These are phyloP conservation scores for Fusarium dimerum DNA, from an alignment of 2,329 filamentous ascomycete species.

Conservation along the genomic window DNA sequence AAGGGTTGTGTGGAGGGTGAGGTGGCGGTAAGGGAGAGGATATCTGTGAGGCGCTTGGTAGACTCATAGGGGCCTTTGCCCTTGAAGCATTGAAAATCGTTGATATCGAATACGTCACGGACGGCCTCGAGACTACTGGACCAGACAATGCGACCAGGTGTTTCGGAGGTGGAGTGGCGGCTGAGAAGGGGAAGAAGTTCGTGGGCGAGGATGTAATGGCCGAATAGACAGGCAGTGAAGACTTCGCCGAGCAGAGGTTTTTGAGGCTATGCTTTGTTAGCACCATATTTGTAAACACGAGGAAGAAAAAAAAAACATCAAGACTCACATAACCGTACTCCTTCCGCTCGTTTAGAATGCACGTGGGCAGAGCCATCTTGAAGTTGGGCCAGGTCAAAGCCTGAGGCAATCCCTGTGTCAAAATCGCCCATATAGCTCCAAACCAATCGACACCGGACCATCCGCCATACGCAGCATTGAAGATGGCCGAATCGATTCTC, in stretches of 20 bases:
- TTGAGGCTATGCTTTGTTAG: constrained; percentile 44
- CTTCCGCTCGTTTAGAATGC: constrained; percentile 43
- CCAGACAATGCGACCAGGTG: constrained; percentile 77
- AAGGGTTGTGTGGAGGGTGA: constrained; percentile 63
- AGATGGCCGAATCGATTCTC: constrained; percentile 75
- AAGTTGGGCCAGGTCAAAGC: constrained; percentile 75
- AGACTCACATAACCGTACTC: constrained; percentile 36
- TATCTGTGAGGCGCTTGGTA: constrained; percentile 83
- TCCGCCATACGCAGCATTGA: constrained; percentile 87
- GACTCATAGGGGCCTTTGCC: constrained; percentile 74
- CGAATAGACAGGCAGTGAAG: constrained; percentile 92
- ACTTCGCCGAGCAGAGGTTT: constrained; percentile 71
- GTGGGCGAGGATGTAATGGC: constrained; percentile 88
- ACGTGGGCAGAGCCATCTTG: constrained; percentile 62
- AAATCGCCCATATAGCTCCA: constrained; percentile 51
- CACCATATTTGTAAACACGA: not conserved
- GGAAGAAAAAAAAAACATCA: no score
- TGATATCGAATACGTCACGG: constrained; percentile 53
- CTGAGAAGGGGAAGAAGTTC: constrained; percentile 74
- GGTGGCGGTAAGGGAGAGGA: constrained; percentile 73
- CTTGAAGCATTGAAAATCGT: constrained; percentile 75
- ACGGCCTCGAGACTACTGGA: constrained; percentile 77
- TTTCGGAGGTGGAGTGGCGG: constrained; percentile 41
- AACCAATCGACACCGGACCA: constrained; percentile 79
- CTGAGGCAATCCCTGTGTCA: constrained; percentile 63